Evolutionary conservation across 169 alveolate species (phyloP).

Genomic region (Cryptosporidium canis): DNA sequence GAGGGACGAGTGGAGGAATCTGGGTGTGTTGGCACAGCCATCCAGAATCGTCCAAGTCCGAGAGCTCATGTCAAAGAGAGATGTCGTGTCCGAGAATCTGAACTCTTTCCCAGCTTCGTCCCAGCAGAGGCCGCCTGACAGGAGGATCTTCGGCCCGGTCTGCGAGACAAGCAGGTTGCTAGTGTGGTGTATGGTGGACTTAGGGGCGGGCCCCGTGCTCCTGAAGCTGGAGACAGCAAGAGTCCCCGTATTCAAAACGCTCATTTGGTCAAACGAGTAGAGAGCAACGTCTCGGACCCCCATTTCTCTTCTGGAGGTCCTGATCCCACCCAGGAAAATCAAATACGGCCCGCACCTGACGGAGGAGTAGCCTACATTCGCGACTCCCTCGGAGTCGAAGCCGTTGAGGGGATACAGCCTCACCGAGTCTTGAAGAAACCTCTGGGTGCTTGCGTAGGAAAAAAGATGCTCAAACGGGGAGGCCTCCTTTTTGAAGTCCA

Average conservation of each 20-base stretch:
- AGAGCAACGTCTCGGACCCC: background rate
- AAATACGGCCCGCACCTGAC: constrained; percentile 39
- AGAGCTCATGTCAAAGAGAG: constrained; percentile 31
- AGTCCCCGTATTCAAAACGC: background rate
- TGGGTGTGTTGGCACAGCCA: constrained; percentile 18
- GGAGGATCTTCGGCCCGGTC: constrained; percentile 32
- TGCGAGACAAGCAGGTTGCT: constrained; percentile 35
- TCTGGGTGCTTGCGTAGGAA: background rate
- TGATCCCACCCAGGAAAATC: constrained; percentile 49
- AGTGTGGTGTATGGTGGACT: constrained; percentile 41
- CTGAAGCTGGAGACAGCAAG: background rate
- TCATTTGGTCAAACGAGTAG: constrained; percentile 10
- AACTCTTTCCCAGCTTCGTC: background rate
- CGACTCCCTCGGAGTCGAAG: background rate
- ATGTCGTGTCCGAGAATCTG: constrained; percentile 16
- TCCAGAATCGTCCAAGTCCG: constrained; percentile 18
- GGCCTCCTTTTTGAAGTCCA: background rate
- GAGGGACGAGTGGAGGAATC: constrained; percentile 39
- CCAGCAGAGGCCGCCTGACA: constrained; percentile 47
- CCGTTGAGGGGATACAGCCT: constrained; percentile 14
- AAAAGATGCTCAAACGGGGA: background rate
- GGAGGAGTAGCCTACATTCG: constrained; percentile 36
- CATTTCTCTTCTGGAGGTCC: background rate
- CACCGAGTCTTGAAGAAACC: background rate
- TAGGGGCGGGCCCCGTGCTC: background rate